Evolutionary conservation across 768 basidiomycete genomes (phyloP).

Genomic region (Tricholoma furcatifolium): DNA sequence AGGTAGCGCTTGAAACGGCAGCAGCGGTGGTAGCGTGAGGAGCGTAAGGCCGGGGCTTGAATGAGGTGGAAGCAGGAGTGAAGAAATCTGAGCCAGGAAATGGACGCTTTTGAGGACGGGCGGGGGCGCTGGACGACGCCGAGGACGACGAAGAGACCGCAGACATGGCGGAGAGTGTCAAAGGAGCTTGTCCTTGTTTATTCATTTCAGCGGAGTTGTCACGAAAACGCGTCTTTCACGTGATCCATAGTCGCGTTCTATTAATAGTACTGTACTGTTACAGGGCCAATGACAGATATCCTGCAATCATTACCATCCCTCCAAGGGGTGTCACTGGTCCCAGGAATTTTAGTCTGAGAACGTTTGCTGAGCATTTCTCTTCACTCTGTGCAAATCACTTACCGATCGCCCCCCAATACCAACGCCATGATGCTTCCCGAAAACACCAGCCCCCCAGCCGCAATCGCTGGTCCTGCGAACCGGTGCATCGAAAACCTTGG

Average conservation of each 20-base stretch:
- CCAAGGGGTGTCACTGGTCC: constrained; percentile 72
- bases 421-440: constrained; percentile 62
- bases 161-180: constrained; percentile 5
- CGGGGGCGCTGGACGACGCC: constrained; percentile 21
- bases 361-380: constrained; percentile 19
- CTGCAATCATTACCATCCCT: constrained; percentile 62
- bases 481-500: constrained; percentile 55
- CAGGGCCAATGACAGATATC: constrained; percentile 54
- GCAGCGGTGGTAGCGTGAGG: constrained; percentile 33
- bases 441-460: constrained; percentile 54
- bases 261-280: constrained; percentile 22
- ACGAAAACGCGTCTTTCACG: constrained; percentile 40
- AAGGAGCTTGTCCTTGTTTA: constrained; percentile 15
- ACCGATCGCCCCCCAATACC: constrained; percentile 48
- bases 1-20: constrained; percentile 22
- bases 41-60: constrained; percentile 65
- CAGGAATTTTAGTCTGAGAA: constrained; percentile 41
- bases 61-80: constrained; percentile 59
- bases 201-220: constrained; percentile 30
- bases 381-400: constrained; percentile 2
- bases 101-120: constrained; percentile 47
- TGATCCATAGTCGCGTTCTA: constrained; percentile 22
- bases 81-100: constrained; percentile 60
- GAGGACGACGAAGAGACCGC: constrained; percentile 14
- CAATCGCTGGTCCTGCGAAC: constrained; percentile 69